Base-by-base conservation (phyloP, 2,329 filamentous ascomycete species). In the Colletotrichum eleusines region DNA sequence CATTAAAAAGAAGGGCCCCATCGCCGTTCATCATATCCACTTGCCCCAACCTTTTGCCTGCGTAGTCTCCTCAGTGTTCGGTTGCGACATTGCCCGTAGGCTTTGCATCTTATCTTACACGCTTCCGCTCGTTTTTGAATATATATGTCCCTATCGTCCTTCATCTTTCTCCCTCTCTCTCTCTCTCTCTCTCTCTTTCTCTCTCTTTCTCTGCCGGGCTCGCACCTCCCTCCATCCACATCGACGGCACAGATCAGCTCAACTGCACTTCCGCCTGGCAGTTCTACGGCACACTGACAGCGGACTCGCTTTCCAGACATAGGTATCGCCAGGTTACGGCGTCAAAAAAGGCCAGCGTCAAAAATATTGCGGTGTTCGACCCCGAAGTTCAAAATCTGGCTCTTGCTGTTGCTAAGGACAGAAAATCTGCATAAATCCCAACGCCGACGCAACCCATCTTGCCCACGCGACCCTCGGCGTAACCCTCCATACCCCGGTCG, bases 61-160 rank as follows among this genome's bases (percentile, higher is more conserved):
- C 62, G 59, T 71, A 71, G 71, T 50, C 66, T 55, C 44, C 42
- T 50, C 26, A 40, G 38, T 42, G 60, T 57, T 28, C 54, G 66
- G 70, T 72, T 72, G 69, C 69, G 69, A 72, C 69, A 72, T 72
- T 60, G 60, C n/a, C 50, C 51, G 51, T 53, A n/a, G 35, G 48
- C 44, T 46, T 44, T 58, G 58, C 20, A 33, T 35, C 40, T 53
- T 54, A 46, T n/a, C 53, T 51, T 40, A 20, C 44, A 69, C 40
- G 53, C 9, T 48, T 58, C 26, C 58, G 35, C 46, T 71, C 53
- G 54, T 61, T 53, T 68, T 20, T 9, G 8, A 20, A 58, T 63
- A 71, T 62, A 71, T 66, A 48, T 48, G 23, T 33, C 40, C 44
- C 26, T 42, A 31, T 40, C 31, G 51, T 54, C 59, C 57, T 46